Base-by-base conservation (phyloP, 768 basidiomycete species). In the Gloeopeniophorella convolvens region DNA sequence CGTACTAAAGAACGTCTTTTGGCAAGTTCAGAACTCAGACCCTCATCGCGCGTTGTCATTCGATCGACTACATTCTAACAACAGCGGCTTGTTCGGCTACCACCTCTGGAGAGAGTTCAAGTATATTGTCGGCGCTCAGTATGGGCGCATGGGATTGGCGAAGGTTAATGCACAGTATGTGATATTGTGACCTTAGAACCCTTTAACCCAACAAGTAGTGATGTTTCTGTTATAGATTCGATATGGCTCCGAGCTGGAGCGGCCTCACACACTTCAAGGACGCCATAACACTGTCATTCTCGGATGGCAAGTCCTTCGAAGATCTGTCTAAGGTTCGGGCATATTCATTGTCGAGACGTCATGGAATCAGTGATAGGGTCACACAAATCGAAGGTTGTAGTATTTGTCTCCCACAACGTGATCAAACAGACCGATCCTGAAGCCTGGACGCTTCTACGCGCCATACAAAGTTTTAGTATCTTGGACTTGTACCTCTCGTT, bases 271-370 rank as follows among this genome's bases (percentile, higher is more conserved):
- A 68, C 39, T 71, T 72, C 44, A 13, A 47, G 0, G 26, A 53
- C 1, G 39, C 67, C 1, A 53, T 61, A 21, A 54, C 59, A 7
- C 46, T 67, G 1, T 48, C 63, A 7, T 72, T 69, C 58, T 56
- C 56, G 6, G 66, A 73, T 56, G 68, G 65, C 1, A 56, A 58
- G 13, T 73, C 72, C 44, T 62, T 61, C 42, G 62, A 64, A 35
- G 69, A 72, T 46, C 59, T 72, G 4, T 52, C 62, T 12, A 70
- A 67, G 58, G 70, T 71, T 50, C 39, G 20, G 48, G 35, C 34
- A 3, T 26, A 33, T 39, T 31, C 15, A 45, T 23, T 51, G 33
- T 2, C 33, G 34, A 12, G 21, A n/a, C n/a, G n/a, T n/a, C n/a
- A n/a, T n/a, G n/a, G n/a, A n/a, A n/a, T n/a, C n/a, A n/a, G n/a